phyloP scores from a whole-genome alignment of 2,329 filamentous ascomycete genomes.

The Trichoderma atrobrunneum region DNA sequence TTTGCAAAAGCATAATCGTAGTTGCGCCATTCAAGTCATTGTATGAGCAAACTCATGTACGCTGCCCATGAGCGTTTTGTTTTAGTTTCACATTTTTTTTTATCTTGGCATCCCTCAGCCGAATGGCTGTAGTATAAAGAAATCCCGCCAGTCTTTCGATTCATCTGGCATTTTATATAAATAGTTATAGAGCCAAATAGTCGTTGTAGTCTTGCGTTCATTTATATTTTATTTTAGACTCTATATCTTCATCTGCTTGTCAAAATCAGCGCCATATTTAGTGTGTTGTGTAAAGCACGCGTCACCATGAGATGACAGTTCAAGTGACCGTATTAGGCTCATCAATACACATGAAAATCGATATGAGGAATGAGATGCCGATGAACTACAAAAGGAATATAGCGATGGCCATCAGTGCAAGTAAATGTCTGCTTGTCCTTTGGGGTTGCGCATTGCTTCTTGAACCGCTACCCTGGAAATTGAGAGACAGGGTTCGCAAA shows the following conservation, averaged over 20 bases:
- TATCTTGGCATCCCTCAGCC: not conserved
- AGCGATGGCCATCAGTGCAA: not conserved
- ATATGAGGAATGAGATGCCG: not conserved
- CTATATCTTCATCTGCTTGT: not conserved
- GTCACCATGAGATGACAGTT: not conserved
- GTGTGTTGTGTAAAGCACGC: too few species aligned
- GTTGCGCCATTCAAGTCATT: not conserved
- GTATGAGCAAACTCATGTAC: not conserved
- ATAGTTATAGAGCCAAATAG: not conserved
- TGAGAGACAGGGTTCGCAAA: not conserved
- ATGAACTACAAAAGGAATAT: not conserved
- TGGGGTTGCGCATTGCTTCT: not conserved
- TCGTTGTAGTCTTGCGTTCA: not conserved
- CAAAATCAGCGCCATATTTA: too few species aligned
- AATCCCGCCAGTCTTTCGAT: not conserved
- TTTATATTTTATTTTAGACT: not conserved
- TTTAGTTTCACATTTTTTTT: not conserved
- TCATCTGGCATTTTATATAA: not conserved
- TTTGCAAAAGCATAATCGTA: not conserved
- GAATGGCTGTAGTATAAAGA: not conserved
- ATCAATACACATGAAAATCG: not conserved
- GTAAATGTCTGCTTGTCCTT: not conserved
- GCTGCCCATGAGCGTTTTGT: not conserved
- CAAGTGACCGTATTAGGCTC: not conserved
- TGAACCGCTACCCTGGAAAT: not conserved